Conservation (phyloP, 345 rosid species). For the Corchorus capsularis region DNA sequence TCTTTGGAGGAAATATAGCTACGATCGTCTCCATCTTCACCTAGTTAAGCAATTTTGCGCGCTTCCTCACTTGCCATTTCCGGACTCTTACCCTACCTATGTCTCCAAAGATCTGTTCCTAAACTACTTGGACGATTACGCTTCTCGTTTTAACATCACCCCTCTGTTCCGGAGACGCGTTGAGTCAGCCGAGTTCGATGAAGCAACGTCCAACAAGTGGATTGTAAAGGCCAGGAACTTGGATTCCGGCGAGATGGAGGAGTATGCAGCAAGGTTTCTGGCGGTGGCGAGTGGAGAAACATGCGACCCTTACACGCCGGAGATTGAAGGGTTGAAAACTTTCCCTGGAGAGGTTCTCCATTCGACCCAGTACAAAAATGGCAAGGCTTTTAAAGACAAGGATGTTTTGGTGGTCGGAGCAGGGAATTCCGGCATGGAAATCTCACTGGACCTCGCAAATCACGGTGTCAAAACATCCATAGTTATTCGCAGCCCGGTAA, state of each 20-base stretch:
- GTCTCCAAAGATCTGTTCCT: conserved; percentile 53
- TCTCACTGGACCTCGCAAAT: conserved; percentile 63
- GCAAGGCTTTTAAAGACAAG: conserved; percentile 41
- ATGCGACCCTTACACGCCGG: conserved; percentile 42
- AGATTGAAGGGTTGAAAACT: conserved; percentile 37
- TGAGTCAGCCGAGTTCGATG: conserved; percentile 50
- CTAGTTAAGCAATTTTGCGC: conserved; percentile 57
- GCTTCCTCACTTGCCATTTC: conserved; percentile 59
- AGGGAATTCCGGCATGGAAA: conserved; percentile 92
- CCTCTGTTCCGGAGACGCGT: conserved; percentile 54
- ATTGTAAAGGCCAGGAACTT: conserved; percentile 44
- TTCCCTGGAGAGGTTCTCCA: conserved; percentile 56
- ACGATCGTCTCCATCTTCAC: conserved; percentile 81
- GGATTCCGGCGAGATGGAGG: conserved; percentile 46
- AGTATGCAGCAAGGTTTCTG: conserved; percentile 50
- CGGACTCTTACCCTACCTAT: conserved; percentile 45
- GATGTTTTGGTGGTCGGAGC: conserved; percentile 76
- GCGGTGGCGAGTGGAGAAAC: conserved; percentile 66
- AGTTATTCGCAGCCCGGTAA: conserved; percentile 71
- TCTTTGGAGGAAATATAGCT: conserved; percentile 62
- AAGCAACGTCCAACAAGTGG: conserved; percentile 40
- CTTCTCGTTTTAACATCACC: conserved; percentile 45
- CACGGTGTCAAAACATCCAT: conserved; percentile 58
- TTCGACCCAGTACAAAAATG: conserved; percentile 54
- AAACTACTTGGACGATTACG: conserved; percentile 59